Conservation (phyloP, 169 alveolate species). For the Cytauxzoon felis region DNA sequence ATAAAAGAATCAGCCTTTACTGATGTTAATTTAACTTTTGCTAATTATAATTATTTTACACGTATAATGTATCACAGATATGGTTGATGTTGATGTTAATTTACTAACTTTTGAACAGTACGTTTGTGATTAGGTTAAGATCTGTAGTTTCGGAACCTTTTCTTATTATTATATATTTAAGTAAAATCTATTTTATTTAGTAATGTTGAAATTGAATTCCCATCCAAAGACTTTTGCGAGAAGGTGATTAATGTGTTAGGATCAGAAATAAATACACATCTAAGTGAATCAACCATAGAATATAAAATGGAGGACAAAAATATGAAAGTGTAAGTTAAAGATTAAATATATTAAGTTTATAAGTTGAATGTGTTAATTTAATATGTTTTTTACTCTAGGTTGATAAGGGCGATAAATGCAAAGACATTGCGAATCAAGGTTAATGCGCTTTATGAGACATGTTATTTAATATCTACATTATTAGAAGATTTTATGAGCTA, state of each 20-base stretch:
- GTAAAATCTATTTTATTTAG: too few species aligned
- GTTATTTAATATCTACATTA: constrained; percentile 43
- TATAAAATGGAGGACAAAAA: constrained; percentile 19
- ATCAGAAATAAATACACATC: constrained; percentile 28
- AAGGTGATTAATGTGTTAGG: constrained; percentile 32
- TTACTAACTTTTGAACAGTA: too few species aligned
- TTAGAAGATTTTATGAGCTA: constrained; percentile 26
- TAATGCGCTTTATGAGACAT: constrained; percentile 57
- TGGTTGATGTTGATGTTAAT: too few species aligned
- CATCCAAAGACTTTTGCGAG: constrained; percentile 31
- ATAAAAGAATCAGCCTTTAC: too few species aligned
- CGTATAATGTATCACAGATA: too few species aligned
- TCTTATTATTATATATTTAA: too few species aligned
- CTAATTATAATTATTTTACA: too few species aligned
- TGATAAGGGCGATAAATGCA: constrained; percentile 19
- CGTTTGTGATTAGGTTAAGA: too few species aligned
- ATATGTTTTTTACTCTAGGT: neutral
- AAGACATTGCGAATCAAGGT: constrained; percentile 41
- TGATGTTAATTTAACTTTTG: too few species aligned
- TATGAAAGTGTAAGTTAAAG: constrained; percentile 50
- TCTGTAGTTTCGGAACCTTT: too few species aligned
- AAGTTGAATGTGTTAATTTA: neutral
- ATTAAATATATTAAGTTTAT: neutral
- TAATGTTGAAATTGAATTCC: constrained; percentile 19
- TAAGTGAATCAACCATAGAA: constrained; percentile 11